Conservation (phyloP, 352 stramenopile genomes). For the Phytophthora rubi region DNA sequence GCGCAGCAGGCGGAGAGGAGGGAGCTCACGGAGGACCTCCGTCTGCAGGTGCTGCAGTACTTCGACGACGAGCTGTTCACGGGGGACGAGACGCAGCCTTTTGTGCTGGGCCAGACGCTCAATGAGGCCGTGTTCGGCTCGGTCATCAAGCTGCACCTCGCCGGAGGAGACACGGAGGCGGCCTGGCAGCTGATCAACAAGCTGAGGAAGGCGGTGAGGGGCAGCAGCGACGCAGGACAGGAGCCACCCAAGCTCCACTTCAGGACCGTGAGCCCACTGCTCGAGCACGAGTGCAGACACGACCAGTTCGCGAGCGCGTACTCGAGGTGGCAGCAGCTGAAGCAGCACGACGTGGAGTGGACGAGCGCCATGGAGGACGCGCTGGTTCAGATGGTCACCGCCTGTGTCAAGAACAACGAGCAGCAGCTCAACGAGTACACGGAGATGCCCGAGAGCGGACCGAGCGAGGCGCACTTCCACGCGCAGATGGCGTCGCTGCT, state of each 20-base stretch:
- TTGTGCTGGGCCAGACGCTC: conserved; percentile 57
- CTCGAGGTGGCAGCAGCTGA: conserved; percentile 63
- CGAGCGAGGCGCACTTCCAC: conserved; percentile 37
- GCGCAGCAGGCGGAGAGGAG: conserved; percentile 47
- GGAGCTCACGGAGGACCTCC: conserved; percentile 36
- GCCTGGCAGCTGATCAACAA: conserved; percentile 62
- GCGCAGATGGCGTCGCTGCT: conserved; percentile 69
- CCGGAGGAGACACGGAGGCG: conserved; percentile 38
- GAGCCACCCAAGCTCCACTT: conserved; percentile 61
- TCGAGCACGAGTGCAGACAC: conserved; percentile 58
- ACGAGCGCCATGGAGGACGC: conserved; percentile 76
- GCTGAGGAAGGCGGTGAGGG: conserved; percentile 33
- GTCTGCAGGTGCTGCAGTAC: conserved; percentile 52
- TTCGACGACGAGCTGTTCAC: conserved; percentile 58
- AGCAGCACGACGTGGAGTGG: conserved; percentile 67
- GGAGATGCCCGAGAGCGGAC: conserved; percentile 4
- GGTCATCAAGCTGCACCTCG: conserved; percentile 66
- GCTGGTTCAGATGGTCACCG: conserved; percentile 71
- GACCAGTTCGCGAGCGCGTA: conserved; percentile 53
- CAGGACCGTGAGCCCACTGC: conserved; percentile 65
- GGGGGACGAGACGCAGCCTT: conserved; percentile 19
- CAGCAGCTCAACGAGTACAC: conserved; percentile 18
- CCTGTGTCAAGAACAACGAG: conserved; percentile 45
- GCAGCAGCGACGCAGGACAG: neutral
- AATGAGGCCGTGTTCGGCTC: conserved; percentile 72